Percentiles rank a stretch among this genome's conserved stretches.
phyloP scores from a whole-genome alignment of 2,329 filamentous ascomycete genomes.

The Cylindrodendrum hubeiense region DNA sequence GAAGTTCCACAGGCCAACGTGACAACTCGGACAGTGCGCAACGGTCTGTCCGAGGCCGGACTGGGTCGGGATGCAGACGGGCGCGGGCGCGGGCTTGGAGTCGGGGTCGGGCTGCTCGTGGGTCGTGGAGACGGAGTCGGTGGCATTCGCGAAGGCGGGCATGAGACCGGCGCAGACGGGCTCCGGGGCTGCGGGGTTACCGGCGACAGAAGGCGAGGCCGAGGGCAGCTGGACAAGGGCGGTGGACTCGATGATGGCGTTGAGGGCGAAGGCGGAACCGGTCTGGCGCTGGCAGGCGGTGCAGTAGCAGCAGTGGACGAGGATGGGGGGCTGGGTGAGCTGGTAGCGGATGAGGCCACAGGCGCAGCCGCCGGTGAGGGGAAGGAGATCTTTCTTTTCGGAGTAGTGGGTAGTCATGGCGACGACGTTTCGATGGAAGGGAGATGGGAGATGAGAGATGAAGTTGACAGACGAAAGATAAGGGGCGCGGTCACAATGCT shows the following conservation, averaged over 20 bases:
- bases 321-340: slow-evolving; percentile 66
- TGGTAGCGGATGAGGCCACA: slow-evolving; percentile 79
- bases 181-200: slow-evolving; percentile 19
- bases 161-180: slow-evolving; percentile 25
- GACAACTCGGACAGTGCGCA: slow-evolving; percentile 57
- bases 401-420: slow-evolving; percentile 43
- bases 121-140: slow-evolving; percentile 28
- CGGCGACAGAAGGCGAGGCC: slow-evolving; percentile 38
- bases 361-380: slow-evolving; percentile 66
- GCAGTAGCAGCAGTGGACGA: slow-evolving; percentile 62
- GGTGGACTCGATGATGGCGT: slow-evolving; percentile 56
- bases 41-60: slow-evolving; percentile 57
- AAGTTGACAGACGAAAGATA: background rate
- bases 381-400: slow-evolving; percentile 41
- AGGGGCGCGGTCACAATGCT: background rate
- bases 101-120: slow-evolving; percentile 9
- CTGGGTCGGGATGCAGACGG: slow-evolving; percentile 51
- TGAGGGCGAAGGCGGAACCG: slow-evolving; percentile 55
- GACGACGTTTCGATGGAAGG: background rate
- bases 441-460: background rate
- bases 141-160: slow-evolving; percentile 38
- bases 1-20: slow-evolving; percentile 55
- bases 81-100: slow-evolving; percentile 39
- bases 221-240: slow-evolving; percentile 49
- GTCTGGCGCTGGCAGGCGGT: slow-evolving; percentile 60